Evolutionary conservation across 106 monocot genomes (phyloP).

Genomic region (Allium fistulosum): DNA sequence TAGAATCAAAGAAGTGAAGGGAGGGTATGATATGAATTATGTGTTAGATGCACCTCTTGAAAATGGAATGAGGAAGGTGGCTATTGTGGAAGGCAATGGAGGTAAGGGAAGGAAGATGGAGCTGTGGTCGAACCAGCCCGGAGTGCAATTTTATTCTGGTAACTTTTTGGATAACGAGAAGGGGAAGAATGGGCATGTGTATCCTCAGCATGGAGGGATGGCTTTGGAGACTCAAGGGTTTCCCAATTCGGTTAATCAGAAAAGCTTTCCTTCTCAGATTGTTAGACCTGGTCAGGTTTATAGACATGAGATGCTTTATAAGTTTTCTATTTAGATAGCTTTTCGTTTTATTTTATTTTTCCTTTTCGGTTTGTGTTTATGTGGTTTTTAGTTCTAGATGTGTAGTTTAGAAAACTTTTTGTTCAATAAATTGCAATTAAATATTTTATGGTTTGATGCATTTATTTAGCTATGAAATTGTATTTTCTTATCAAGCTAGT

Average conservation of each 20-base stretch:
- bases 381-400: too few relatives aligned
- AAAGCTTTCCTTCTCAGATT: constrained; percentile 68
- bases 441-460: too few relatives aligned
- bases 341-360: too few relatives aligned
- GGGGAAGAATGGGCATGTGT: constrained; percentile 55
- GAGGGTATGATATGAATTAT: constrained; percentile 64
- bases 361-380: too few relatives aligned
- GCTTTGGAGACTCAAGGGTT: constrained; percentile 87
- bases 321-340: constrained; percentile 31
- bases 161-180: constrained; percentile 36
- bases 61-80: constrained; percentile 54
- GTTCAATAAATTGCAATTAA: too few relatives aligned
- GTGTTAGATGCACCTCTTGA: constrained; percentile 20
- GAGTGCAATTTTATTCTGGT: constrained; percentile 75
- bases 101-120: constrained; percentile 45
- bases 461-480: too few relatives aligned
- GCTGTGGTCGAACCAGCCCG: constrained; percentile 69
- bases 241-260: constrained; percentile 70
- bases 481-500: too few relatives aligned
- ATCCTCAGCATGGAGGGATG: constrained; percentile 35
- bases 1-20: constrained; percentile 20
- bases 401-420: too few relatives aligned
- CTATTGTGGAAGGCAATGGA: constrained; percentile 12
- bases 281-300: constrained; percentile 54
- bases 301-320: constrained; percentile 62